A percentile compares a stretch with the other conserved stretches of the same genome.
phyloP scores from a whole-genome alignment of 129 eudicot species.

The Heracleum sosnowskyi region DNA sequence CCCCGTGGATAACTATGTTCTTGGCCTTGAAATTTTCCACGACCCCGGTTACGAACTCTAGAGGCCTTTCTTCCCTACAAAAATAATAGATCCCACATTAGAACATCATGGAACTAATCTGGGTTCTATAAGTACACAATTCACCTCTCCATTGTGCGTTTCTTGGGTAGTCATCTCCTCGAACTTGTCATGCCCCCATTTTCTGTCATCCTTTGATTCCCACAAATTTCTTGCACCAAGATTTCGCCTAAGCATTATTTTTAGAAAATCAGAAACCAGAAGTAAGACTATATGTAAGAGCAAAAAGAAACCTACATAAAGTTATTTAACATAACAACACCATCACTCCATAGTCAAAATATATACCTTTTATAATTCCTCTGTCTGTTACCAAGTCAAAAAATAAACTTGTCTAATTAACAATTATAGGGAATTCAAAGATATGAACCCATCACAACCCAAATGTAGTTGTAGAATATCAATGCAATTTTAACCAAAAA shows the following conservation, averaged over 20 bases:
- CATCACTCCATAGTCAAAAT: neutral
- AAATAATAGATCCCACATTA: constrained; percentile 3
- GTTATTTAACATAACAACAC: neutral
- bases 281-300: neutral
- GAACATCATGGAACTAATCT: constrained; percentile 7
- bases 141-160: constrained; percentile 68
- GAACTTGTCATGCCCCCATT: constrained; percentile 99
- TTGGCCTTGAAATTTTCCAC: constrained; percentile 60
- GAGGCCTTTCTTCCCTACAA: constrained; percentile 66
- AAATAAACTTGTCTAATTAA: neutral
- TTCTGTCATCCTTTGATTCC: constrained; percentile 92
- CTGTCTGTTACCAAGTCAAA: neutral
- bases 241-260: constrained; percentile 45
- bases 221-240: constrained; percentile 79
- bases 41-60: constrained; percentile 61
- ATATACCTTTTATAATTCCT: neutral
- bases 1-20: constrained; percentile 47
- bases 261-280: neutral
- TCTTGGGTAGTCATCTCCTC: constrained; percentile 73
- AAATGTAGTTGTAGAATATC: neutral
- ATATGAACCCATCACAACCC: neutral
- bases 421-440: neutral
- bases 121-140: neutral
- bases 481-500: neutral
- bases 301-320: neutral